Evolutionary conservation across 257 asterid species (phyloP), one percentile per base, ranked within the genome.

Genomic region (Przewalskia tangutica): DNA sequence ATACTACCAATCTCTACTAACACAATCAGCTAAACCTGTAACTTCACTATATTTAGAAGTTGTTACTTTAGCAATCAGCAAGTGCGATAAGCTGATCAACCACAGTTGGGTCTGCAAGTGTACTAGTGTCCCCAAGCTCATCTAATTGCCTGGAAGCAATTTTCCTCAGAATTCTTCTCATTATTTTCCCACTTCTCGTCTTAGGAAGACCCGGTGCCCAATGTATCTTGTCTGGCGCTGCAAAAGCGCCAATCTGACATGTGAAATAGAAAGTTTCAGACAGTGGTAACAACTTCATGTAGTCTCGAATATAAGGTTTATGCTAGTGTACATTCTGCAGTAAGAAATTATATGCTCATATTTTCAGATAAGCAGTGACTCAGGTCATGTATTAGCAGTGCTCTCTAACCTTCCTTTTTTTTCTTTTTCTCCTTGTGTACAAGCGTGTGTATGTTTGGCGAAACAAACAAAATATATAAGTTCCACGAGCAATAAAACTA

Each of bases 171-270:
- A 94, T 89, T 86, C 99, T 86, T 87, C 99, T 90, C 98, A 94
- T 95, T 83, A 95, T 95, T 94, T 95, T 95, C 77, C 99, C 99
- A 76, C 99, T 95, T 84, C 98, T 94, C 0, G 99, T 95, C 95
- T 95, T 95, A 56, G 99, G 98, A 51, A 95, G 97, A 18, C 97
- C 98, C 16, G 99, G 98, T 42, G 98, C 99, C 99, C 97, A 94
- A 59, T 95, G 99, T 76, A 95, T 94, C 87, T 64, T 90, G 89
- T 94, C 98, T 0, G 99, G 99, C 8, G 98, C 92, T 48, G 97
- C 98, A 84, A 95, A 94, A 83, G 99, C 98, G 85, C 99, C 99
- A 81, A 94, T 94, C 99, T 95, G 88, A 62, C 68, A 38, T 12
- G 13, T 58, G 36, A 40, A 27, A 58, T n/a, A 7, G 36, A 58